Conservation (phyloP, 441 rosid species). For the Capsella rubella region DNA sequence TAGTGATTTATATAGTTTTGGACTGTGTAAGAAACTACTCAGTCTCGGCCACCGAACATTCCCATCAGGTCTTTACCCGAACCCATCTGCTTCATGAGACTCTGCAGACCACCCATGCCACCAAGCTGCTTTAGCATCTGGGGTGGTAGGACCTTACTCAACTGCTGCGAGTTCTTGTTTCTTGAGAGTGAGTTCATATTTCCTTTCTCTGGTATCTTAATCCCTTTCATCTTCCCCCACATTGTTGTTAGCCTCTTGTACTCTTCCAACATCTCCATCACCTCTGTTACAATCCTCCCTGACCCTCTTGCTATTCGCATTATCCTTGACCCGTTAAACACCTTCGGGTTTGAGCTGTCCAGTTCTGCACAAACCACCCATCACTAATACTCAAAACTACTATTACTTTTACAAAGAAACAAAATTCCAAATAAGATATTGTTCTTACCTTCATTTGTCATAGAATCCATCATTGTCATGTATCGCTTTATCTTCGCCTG, state of each 20-base stretch:
- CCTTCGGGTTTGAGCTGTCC: slow-evolving; percentile 83
- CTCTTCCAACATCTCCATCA: slow-evolving; percentile 70
- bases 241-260: slow-evolving; percentile 62
- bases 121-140: slow-evolving; percentile 88
- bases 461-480: slow-evolving; percentile 99
- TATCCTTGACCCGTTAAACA: slow-evolving; percentile 79
- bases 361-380: slow-evolving; percentile 59
- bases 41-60: slow-evolving; percentile 86
- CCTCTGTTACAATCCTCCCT: slow-evolving; percentile 75
- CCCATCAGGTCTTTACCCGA: slow-evolving; percentile 87
- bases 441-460: slow-evolving; percentile 81
- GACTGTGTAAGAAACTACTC: slow-evolving; percentile 37
- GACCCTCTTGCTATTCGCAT: slow-evolving; percentile 80
- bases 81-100: slow-evolving; percentile 92
- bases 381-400: not conserved
- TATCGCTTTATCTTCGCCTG: slow-evolving; percentile 86
- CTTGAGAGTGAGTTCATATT: slow-evolving; percentile 83
- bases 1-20: too few relatives aligned
- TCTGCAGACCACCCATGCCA: slow-evolving; percentile 86
- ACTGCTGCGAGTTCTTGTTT: slow-evolving; percentile 85
- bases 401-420: not conserved
- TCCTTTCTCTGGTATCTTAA: slow-evolving; percentile 82
- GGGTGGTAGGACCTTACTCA: slow-evolving; percentile 81
- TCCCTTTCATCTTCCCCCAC: slow-evolving; percentile 88
- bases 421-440: not conserved